phyloP scores from a whole-genome alignment of 2,329 filamentous ascomycete species.

The Penicillium paneum region DNA sequence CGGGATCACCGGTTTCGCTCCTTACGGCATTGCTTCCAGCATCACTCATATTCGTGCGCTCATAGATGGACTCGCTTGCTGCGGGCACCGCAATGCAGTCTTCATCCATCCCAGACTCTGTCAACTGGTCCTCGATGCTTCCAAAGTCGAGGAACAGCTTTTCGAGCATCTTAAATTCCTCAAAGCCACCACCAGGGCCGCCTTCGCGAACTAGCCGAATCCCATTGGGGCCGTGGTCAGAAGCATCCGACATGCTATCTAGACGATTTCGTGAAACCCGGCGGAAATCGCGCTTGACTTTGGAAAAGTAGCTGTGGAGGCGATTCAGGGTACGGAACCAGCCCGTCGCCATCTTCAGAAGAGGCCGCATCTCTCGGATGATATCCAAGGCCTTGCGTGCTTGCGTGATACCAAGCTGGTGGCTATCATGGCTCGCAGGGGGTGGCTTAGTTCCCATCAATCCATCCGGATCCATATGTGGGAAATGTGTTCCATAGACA shows the following conservation, averaged over 20 bases:
- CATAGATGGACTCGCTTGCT: conserved; percentile 23
- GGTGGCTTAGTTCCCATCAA: conserved; percentile 40
- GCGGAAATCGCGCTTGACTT: conserved; percentile 39
- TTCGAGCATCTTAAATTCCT: conserved; percentile 43
- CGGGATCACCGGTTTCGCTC: conserved; percentile 36
- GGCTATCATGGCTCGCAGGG: conserved; percentile 24
- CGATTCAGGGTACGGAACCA: conserved; percentile 47
- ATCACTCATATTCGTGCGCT: conserved; percentile 38
- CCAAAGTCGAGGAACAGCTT: conserved; percentile 43
- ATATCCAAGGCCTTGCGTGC: conserved; percentile 39
- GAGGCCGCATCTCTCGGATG: conserved; percentile 41
- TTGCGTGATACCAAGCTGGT: conserved; percentile 33
- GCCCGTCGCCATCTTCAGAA: conserved; percentile 40
- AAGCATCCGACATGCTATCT: conserved; percentile 29
- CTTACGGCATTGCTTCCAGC: conserved; percentile 42
- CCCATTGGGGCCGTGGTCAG: conserved; percentile 30
- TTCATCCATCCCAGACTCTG: conserved; percentile 33
- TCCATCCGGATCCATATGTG: conserved; percentile 54
- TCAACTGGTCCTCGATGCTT: conserved; percentile 38
- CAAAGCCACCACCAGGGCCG: conserved; percentile 31
- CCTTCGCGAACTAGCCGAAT: conserved; percentile 33
- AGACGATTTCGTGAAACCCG: conserved; percentile 33
- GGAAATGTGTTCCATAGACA: conserved; percentile 54
- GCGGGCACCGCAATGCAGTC: conserved; percentile 26
- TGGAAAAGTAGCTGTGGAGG: conserved; percentile 41